Percentiles rank a stretch among this genome's conserved stretches.
Conservation (phyloP, 495 filamentous ascomycete species). For the Hyphodiscus hymeniophilus region DNA sequence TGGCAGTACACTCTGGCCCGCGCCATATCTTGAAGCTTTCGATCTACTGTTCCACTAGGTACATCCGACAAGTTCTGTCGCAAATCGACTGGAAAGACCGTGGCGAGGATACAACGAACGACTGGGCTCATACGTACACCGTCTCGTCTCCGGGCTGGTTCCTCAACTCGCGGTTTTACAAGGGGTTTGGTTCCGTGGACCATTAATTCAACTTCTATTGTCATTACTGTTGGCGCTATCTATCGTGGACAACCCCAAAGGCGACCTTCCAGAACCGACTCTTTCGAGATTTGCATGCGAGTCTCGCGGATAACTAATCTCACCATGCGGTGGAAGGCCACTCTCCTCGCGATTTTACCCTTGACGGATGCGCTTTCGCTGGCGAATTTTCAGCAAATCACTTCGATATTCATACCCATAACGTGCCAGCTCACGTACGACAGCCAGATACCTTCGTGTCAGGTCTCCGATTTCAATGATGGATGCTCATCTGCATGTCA, state of each 20-base stretch:
- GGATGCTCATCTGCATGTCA: constrained; percentile 16
- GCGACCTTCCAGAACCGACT: constrained; percentile 1
- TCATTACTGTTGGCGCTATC: not conserved
- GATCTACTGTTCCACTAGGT: constrained; percentile 10
- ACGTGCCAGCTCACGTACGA: constrained; percentile 17
- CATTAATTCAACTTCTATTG: not conserved
- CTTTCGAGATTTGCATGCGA: constrained; percentile 10
- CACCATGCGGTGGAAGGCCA: constrained; percentile 13
- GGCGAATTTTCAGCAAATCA: constrained; percentile 20
- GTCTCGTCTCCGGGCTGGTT: constrained; percentile 6
- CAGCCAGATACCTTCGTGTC: constrained; percentile 16
- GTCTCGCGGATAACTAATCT: not conserved
- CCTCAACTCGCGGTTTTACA: constrained; percentile 3
- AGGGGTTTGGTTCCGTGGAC: not conserved
- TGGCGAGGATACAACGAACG: constrained; percentile 7
- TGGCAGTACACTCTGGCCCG: not conserved
- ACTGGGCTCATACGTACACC: constrained; percentile 11
- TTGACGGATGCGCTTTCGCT: constrained; percentile 17
- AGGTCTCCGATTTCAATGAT: constrained; percentile 16
- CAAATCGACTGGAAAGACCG: constrained; percentile 9
- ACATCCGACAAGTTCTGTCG: constrained; percentile 16
- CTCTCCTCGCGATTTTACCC: constrained; percentile 12
- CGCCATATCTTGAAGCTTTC: not conserved
- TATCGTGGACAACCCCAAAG: not conserved
- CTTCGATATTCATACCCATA: constrained; percentile 12